Base-by-base conservation (phyloP, 1,284 basidiomycete species). In the Leccinum griseonigrum region DNA sequence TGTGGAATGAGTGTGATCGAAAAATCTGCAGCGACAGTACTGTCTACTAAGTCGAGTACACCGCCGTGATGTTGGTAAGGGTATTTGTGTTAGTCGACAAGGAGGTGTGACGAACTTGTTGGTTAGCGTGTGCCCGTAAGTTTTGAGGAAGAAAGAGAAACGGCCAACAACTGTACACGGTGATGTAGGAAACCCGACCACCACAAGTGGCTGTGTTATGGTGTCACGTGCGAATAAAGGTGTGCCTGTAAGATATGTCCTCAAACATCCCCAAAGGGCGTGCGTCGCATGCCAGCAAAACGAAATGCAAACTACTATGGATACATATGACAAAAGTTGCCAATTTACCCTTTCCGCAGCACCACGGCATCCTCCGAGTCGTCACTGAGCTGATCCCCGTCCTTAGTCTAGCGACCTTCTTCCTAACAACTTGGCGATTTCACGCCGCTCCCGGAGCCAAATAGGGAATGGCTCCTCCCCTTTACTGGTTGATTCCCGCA, bases 371-470 rank as follows among this genome's bases (percentile, higher is more conserved):
- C 38, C 22, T 22, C 22, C 22, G 22, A 22, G n/a, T 26, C 26
- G 52, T 28, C 40, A 18, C 28, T 22, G 22, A 34, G 40, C n/a
- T 9, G 32, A 51, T 51, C 34, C 28, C 31, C 14, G 6, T 46
- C 50, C 50, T 71, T 68, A 92, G 69, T 95, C 94, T 58, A 96
- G 76, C 28, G 90, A 90, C 67, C 85, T 83, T 63, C 91, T 81
- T 60, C 83, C 84, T 9, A 97, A 77, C 58, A 95, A 76, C 66
- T 87, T 90, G 6, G 87, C 85, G 60, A 97, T 95, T 77, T 97
- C 95, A 57, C 92, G 80, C 68, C 87, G 90, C 70, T 92, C 87
- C 56, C 79, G 81, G 63, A 97, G 79, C 94, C 95, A 97, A 50
- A 81, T 82, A 3, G 92, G 87, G 79, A 97, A 97, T 1, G 85